A percentile compares a stretch with the other conserved stretches of the same genome.
Evolutionary conservation across 192 early-diverging fungal genomes (phyloP).

Genomic region (Ambispora gerdemannii): DNA sequence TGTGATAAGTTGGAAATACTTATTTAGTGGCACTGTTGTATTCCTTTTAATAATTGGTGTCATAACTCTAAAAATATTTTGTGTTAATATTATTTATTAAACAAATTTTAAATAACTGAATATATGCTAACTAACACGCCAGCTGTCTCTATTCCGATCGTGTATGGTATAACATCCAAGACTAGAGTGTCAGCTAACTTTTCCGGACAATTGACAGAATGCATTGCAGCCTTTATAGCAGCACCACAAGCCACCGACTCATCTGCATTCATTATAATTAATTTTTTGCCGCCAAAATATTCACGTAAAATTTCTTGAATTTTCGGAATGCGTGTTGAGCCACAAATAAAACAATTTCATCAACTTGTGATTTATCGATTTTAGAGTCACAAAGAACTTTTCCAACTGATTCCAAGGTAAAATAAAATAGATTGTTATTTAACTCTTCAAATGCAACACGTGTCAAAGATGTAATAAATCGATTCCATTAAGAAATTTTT

Average conservation of each 20-base stretch:
- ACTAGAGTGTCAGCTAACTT: constrained; percentile 91
- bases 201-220: constrained; percentile 89
- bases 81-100: no score
- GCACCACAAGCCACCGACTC: constrained; percentile 99
- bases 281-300: constrained; percentile 99
- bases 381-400: constrained; percentile 99
- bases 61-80: no score
- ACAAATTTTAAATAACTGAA: no score
- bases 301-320: constrained; percentile 93
- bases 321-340: no score
- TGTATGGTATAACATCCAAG: constrained; percentile 90
- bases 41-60: constrained; percentile 91
- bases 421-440: no score
- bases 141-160: constrained; percentile 94
- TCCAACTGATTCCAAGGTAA: constrained; percentile 96
- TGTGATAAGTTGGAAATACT: constrained; percentile 93
- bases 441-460: no score
- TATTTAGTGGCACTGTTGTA: constrained; percentile 92
- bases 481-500: constrained; percentile 95
- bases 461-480: constrained; percentile 98
- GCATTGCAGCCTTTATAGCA: constrained; percentile 96
- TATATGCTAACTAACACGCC: no score
- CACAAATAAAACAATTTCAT: no score
- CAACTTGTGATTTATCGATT: constrained; percentile 80
- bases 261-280: constrained; percentile 99